A percentile compares a stretch with the other conserved stretches of the same genome.
phyloP scores from a whole-genome alignment of 371 early-diverging fungal genomes.

The Synchytrium microbalum region DNA sequence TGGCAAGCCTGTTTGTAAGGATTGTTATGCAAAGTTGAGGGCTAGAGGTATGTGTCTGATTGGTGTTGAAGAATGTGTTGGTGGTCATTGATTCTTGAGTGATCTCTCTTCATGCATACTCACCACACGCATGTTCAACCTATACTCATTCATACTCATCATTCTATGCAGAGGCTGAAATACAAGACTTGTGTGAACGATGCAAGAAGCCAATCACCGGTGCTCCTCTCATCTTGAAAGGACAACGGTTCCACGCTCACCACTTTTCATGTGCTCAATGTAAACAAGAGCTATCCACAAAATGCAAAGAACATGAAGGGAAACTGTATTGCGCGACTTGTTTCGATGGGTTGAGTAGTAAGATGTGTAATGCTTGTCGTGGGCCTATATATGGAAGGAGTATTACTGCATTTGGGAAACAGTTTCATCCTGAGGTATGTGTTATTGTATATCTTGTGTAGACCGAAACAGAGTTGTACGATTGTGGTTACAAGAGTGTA shows the following conservation, averaged over 20 bases:
- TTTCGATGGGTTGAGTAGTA: constrained; percentile 19
- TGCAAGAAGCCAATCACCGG: constrained; percentile 32
- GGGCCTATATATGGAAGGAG: constrained; percentile 30
- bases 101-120: background rate
- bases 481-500: background rate
- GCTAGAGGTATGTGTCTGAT: constrained; percentile 14
- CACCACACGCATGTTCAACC: no score
- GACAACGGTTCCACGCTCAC: constrained; percentile 27
- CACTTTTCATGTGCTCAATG: constrained; percentile 39
- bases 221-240: constrained; percentile 12
- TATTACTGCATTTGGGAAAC: constrained; percentile 32
- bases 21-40: constrained; percentile 26
- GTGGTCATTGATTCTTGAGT: no score
- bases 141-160: no score
- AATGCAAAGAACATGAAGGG: constrained; percentile 32
- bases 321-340: constrained; percentile 40
- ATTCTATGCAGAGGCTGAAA: constrained; percentile 5
- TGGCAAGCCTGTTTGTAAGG: constrained; percentile 35
- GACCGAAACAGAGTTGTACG: background rate
- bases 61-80: no score
- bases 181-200: constrained; percentile 21
- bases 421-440: constrained; percentile 37
- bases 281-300: constrained; percentile 17
- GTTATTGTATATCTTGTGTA: constrained; percentile 1
- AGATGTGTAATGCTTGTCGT: constrained; percentile 33